Conservation (phyloP, 1,139 yeast species). For the Saccharomyces hybrid region DNA sequence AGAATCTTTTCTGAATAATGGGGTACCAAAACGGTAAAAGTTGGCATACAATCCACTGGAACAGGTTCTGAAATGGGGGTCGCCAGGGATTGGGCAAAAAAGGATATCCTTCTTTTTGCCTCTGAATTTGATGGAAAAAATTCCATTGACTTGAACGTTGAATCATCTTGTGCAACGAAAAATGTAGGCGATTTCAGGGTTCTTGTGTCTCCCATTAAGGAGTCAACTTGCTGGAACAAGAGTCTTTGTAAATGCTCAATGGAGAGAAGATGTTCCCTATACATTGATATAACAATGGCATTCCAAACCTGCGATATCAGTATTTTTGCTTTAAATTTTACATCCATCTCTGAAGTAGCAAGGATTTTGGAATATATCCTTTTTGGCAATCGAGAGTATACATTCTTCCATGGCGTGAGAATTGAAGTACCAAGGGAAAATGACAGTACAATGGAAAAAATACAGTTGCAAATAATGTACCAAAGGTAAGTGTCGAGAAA, state of each 20-base stretch:
- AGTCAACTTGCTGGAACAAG: conserved; percentile 46
- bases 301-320: conserved; percentile 75
- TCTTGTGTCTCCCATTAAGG: conserved; percentile 33
- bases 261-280: conserved; percentile 75
- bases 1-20: conserved; percentile 80
- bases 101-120: conserved; percentile 74
- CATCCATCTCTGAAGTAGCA: conserved; percentile 44
- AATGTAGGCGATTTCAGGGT: conserved; percentile 55
- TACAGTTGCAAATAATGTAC: conserved; percentile 76
- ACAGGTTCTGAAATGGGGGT: conserved; percentile 66
- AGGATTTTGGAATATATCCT: conserved; percentile 62
- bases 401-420: conserved; percentile 81
- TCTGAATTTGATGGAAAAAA: conserved; percentile 60
- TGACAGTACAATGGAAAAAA: conserved; percentile 62
- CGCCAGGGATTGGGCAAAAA: conserved; percentile 84
- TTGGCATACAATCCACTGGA: conserved; percentile 69
- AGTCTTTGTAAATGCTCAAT: conserved; percentile 59
- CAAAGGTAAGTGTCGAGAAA: conserved; percentile 83
- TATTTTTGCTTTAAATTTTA: conserved; percentile 42
- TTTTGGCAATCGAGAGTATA: conserved; percentile 66
- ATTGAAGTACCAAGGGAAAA: conserved; percentile 74
- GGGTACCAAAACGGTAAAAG: conserved; percentile 78
- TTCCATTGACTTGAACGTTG: conserved; percentile 58
- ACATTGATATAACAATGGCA: conserved; percentile 66
- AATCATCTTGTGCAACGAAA: conserved; percentile 72